Conservation (phyloP, 2,329 filamentous ascomycete species). For the Diaporthe velutina region DNA sequence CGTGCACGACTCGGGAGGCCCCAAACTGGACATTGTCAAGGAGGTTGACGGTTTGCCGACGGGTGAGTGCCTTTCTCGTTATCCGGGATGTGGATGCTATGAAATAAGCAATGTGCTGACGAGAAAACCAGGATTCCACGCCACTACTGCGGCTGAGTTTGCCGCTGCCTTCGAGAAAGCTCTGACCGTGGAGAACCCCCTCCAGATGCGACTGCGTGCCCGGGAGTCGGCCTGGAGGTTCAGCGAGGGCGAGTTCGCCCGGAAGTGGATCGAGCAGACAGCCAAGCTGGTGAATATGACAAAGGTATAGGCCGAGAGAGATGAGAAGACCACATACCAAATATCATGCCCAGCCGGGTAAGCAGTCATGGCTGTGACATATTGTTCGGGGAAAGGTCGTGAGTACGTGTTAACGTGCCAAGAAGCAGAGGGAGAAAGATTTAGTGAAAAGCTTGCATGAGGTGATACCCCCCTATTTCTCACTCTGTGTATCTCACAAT, state of each 20-base stretch:
- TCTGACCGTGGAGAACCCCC: conserved; percentile 77
- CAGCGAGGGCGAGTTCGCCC: conserved; percentile 86
- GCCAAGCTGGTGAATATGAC: conserved; percentile 73
- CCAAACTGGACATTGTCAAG: conserved; percentile 92
- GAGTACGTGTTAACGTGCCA: not conserved
- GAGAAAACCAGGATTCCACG: conserved; percentile 78
- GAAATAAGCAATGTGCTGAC: conserved; percentile 39
- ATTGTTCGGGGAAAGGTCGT: no score
- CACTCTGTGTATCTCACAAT: conserved; percentile 5
- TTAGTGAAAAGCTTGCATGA: conserved; percentile 26
- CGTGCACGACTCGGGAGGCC: conserved; percentile 93
- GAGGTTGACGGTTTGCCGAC: conserved; percentile 83
- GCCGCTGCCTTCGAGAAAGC: conserved; percentile 85
- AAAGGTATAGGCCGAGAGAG: conserved; percentile 21
- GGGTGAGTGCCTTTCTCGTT: conserved; percentile 62
- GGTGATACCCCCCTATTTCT: conserved; percentile 32
- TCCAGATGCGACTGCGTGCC: conserved; percentile 82
- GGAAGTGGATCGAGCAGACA: conserved; percentile 82
- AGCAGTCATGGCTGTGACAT: not conserved
- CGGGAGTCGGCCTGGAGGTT: conserved; percentile 85
- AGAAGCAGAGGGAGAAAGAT: not conserved
- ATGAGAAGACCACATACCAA: no score
- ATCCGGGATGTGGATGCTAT: not conserved
- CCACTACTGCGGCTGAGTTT: conserved; percentile 82
- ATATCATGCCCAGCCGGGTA: not conserved